Percentiles rank a stretch among this genome's conserved stretches.
Evolutionary conservation across 2,329 filamentous ascomycete genomes (phyloP).

Genomic region (Alternaria infectoria): DNA sequence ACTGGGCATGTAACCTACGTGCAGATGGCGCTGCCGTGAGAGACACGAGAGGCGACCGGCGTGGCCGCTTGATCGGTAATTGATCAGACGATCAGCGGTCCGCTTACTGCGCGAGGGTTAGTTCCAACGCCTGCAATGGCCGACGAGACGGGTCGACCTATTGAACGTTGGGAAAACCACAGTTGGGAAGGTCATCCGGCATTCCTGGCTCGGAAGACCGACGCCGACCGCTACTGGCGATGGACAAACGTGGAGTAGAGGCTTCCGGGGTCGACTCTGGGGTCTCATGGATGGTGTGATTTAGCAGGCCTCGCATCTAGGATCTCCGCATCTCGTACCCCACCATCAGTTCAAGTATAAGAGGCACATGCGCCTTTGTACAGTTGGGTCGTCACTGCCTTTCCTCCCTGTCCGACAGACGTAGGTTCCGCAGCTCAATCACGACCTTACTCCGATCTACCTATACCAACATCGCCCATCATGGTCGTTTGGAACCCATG

Average conservation of each 20-base stretch:
- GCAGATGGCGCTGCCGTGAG: background rate
- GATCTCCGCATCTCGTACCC: constrained; percentile 9
- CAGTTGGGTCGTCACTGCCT: background rate
- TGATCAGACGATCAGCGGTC: constrained; percentile 3
- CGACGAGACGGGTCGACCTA: background rate
- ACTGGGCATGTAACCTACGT: constrained; percentile 23
- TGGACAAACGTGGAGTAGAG: constrained; percentile 4
- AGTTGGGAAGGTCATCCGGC: constrained; percentile 5
- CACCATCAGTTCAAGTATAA: constrained; percentile 8
- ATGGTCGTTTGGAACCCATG: constrained; percentile 43
- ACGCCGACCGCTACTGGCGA: background rate
- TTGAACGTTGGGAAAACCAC: background rate
- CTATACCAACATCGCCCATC: constrained; percentile 18
- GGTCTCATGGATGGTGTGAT: background rate
- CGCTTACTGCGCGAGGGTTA: background rate
- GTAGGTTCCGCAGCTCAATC: constrained; percentile 1
- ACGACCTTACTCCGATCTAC: background rate
- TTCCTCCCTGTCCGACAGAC: constrained; percentile 3
- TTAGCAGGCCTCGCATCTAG: background rate
- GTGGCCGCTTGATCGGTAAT: background rate
- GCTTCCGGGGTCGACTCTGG: constrained; percentile 2
- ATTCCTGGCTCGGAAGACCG: background rate
- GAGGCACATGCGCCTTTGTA: background rate
- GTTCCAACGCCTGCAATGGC: constrained; percentile 4
- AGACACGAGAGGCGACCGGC: background rate